A percentile compares a stretch with the other conserved stretches of the same genome.
Evolutionary conservation across 805 yeast species (phyloP).

Genomic region (Cyberlindnera veronae): DNA sequence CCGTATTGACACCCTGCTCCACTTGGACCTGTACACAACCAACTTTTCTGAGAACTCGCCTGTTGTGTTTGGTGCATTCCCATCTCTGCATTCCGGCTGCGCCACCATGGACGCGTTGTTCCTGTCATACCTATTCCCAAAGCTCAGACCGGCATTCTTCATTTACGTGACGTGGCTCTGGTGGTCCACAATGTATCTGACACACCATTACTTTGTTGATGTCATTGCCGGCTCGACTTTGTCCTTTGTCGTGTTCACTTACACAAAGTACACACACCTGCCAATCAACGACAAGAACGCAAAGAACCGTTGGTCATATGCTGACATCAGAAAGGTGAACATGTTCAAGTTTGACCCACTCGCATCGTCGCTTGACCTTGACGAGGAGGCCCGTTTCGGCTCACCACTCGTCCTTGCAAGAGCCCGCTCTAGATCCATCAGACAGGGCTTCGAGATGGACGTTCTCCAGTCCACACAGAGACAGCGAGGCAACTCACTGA

Average conservation of each 20-base stretch:
- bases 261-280: conserved; percentile 62
- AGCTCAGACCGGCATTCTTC: conserved; percentile 58
- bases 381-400: conserved; percentile 26
- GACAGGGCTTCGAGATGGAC: conserved; percentile 26
- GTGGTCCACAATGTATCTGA: conserved; percentile 98
- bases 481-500: conserved; percentile 13
- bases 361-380: conserved; percentile 22
- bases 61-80: conserved; percentile 87
- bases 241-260: conserved; percentile 64
- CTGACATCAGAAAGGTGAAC: conserved; percentile 35
- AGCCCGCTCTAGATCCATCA: conserved; percentile 20
- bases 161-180: conserved; percentile 88
- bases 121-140: conserved; percentile 79
- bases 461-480: conserved; percentile 17
- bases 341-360: conserved; percentile 35
- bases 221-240: conserved; percentile 91
- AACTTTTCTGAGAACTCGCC: conserved; percentile 80
- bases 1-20: conserved; percentile 76
- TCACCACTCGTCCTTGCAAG: conserved; percentile 1
- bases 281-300: conserved; percentile 54
- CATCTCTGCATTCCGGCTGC: conserved; percentile 89
- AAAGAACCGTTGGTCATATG: conserved; percentile 71
- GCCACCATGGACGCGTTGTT: conserved; percentile 92
- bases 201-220: conserved; percentile 95
- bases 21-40: conserved; percentile 78